Evolutionary conservation across 179 eudicot species (phyloP), one percentile per base, ranked within the genome.

Genomic region (Corrigiola litoralis): DNA sequence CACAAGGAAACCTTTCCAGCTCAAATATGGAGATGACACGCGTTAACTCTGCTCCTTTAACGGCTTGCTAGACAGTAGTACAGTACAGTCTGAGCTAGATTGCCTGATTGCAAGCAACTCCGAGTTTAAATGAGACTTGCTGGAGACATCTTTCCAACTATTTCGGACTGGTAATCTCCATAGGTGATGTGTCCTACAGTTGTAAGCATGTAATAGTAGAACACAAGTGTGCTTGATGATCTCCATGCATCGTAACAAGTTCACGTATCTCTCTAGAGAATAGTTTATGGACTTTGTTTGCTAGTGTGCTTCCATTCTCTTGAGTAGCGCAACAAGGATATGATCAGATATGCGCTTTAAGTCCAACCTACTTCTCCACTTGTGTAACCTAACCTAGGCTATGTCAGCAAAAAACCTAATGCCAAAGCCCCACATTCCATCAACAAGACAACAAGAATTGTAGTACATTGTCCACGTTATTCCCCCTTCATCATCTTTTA

Each of bases 1-100:
- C 63, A 59, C 46, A 23, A 24, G 33, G 6, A 58, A 27, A 16
- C 1, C 11, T 25, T 1, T 25, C 14, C 24, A 60, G 44, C 5
- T 18, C 41, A 23, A 38, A 42, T 8, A 27, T 3, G 42, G 45
- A n/a, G n/a, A n/a, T n/a, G 6, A 34, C 12, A 60, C 65, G 65
- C 65, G 65, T n/a, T 4, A 28, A 42, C 37, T 16, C 27, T 60
- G 51, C 44, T 60, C 37, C 65, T 60, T 60, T n/a, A 60, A 60
- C 51, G 65, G 51, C 51, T 60, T 41, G 51, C 17, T 42, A 23
- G 2, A 38, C 44, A 9, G 28, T 44, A 8, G 42, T 11, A 38
- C 10, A 4, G 13, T 9, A 38, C 14, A 38, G 44, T 38, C 14
- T 12, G 13, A 38, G 44, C 44, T 9, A 38, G 10, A 9, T 2